Evolutionary conservation across 1,139 yeast genomes (phyloP), one percentile per base, ranked within the genome.

Genomic region (Candida neerlandica): DNA sequence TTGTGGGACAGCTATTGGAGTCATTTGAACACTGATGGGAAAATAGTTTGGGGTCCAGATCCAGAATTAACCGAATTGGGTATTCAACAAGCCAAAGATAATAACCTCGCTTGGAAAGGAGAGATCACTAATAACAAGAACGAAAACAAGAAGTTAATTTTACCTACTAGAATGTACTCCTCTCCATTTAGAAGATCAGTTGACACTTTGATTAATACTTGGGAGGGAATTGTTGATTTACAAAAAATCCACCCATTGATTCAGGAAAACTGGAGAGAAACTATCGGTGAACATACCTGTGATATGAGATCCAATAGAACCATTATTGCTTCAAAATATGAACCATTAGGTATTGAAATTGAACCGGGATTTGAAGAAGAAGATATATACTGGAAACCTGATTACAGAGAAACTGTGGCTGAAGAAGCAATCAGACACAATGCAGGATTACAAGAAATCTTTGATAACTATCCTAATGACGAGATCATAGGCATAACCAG

Each of bases 21-120:
- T 43, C 71, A 67, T 47, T 55, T 71, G 44, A 67, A 65, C 46
- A 78, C 79, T 0, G 79, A 76, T 54, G 80, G 77, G 6, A 65
- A 69, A 35, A 63, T 71, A 7, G 71, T 66, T 3, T 76, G 80
- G 79, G 81, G 75, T 2, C 80, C 80, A 0, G 81, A 76, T 56
- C 77, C 81, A 1, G 67, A 65, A 41, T 70, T 76, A 56, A 75
- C 80, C 5, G 70, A 66, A 3, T 63, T 70, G 53, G 80, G 80
- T 1, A 53, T 63, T 37, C 57, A 59, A 21, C 80, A 75, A 55
- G 81, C 81, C n/a, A 59, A 59, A 45, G 66, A 58, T 27, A 69
- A 69, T 49, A 56, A 59, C 38, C 35, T 47, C 43, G 64, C 58
- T 21, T 62, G 73, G 70, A 55, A 58, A 46, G 41, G 54, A 37